Conservation (phyloP, 306 rosid species). For the Pachyrhizus erosus region DNA sequence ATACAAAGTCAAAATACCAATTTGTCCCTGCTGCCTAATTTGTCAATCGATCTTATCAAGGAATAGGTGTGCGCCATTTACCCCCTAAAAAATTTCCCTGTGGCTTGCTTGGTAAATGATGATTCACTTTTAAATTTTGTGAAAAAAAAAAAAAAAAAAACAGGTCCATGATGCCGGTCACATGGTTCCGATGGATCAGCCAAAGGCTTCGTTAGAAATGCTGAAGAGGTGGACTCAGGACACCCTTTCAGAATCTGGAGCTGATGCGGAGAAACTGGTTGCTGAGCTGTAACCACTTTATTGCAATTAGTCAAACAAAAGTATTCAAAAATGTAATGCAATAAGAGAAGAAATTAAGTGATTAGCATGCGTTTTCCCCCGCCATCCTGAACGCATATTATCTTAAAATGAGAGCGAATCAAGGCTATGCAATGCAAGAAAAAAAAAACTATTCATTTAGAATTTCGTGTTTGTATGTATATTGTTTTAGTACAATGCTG, state of each 20-base stretch:
- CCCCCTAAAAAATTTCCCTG: not conserved
- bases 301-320: constrained; percentile 6
- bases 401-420: not conserved
- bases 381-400: not conserved
- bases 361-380: not conserved
- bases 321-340: constrained; percentile 12
- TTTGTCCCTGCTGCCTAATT: constrained; percentile 12
- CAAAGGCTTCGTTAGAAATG: constrained; percentile 93
- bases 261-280: constrained; percentile 49
- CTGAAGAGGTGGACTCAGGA: constrained; percentile 88
- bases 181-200: constrained; percentile 99
- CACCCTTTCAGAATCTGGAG: constrained; percentile 55
- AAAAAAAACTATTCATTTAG: not conserved
- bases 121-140: constrained; percentile 25
- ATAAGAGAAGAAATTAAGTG: not conserved
- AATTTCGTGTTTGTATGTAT: constrained; percentile 9
- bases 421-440: not conserved
- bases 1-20: not conserved
- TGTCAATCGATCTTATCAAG: no score
- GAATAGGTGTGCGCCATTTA: not conserved
- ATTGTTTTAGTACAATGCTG: not conserved
- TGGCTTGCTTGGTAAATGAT: constrained; percentile 24
- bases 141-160: constrained; percentile 22
- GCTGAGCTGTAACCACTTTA: constrained; percentile 64
- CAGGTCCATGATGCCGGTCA: constrained; percentile 98